Evolutionary conservation across 441 rosid species (phyloP).

Genomic region (Hura crepitans): DNA sequence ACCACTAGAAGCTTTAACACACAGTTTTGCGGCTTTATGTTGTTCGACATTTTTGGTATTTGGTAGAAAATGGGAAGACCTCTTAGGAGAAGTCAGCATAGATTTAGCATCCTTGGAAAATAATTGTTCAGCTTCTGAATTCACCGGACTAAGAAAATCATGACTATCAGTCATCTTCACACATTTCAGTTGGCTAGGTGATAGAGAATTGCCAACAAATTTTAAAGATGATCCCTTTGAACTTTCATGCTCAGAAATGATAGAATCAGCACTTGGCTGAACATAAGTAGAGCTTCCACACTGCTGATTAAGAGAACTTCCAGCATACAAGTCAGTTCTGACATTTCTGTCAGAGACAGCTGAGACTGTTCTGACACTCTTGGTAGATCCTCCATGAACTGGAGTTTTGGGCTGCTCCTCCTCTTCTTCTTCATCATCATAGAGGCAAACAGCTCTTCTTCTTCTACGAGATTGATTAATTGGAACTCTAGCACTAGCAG

Average conservation of each 20-base stretch:
- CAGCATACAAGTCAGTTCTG: slow-evolving; percentile 28
- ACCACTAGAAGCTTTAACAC: slow-evolving; percentile 35
- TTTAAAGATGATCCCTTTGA: slow-evolving; percentile 37
- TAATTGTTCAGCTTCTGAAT: slow-evolving; percentile 37
- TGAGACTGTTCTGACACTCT: slow-evolving; percentile 35
- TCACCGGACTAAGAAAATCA: slow-evolving; percentile 36
- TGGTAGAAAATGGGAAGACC: slow-evolving; percentile 41
- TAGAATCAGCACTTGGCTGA: slow-evolving; percentile 34
- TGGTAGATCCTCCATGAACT: slow-evolving; percentile 60
- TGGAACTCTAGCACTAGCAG: slow-evolving; percentile 31
- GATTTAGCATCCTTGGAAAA: slow-evolving; percentile 38
- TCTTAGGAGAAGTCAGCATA: slow-evolving; percentile 43
- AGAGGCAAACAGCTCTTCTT: slow-evolving; percentile 85
- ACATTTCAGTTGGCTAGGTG: slow-evolving; percentile 31
- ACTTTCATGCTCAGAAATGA: slow-evolving; percentile 35
- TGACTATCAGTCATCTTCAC: slow-evolving; percentile 35
- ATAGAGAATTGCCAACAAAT: slow-evolving; percentile 29
- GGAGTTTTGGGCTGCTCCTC: slow-evolving; percentile 91
- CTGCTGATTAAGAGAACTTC: slow-evolving; percentile 26
- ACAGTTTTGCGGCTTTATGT: slow-evolving; percentile 34
- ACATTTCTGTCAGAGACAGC: slow-evolving; percentile 36
- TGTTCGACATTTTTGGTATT: slow-evolving; percentile 40
- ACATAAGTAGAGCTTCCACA: slow-evolving; percentile 30
- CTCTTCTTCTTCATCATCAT: slow-evolving; percentile 64
- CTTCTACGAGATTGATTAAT: slow-evolving; percentile 49